These are phyloP conservation scores for Gaeumannomyces sp. DNA, from an alignment of 2,329 filamentous ascomycete genomes.

Conservation along the genomic window DNA sequence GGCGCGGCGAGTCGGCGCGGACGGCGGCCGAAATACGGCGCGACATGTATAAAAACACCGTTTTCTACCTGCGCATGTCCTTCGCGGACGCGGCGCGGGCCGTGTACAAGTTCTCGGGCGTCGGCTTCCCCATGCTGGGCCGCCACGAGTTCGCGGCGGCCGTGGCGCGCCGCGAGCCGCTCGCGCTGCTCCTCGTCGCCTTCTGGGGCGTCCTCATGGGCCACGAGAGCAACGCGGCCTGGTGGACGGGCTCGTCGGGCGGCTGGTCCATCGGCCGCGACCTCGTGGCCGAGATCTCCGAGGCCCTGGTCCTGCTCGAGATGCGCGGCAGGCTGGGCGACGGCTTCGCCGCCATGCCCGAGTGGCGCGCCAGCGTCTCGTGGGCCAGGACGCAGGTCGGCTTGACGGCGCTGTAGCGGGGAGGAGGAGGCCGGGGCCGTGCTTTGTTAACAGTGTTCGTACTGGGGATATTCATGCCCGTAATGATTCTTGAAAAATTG, in stretches of 20 bases:
- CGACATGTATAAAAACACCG: slow-evolving; percentile 10
- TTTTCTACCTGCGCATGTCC: slow-evolving; percentile 8
- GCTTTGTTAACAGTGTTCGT: background rate
- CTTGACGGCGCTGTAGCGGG: background rate
- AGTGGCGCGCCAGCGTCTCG: slow-evolving; percentile 8
- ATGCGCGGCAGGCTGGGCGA: slow-evolving; percentile 9
- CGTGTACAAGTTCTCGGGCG: slow-evolving; percentile 6
- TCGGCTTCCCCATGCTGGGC: slow-evolving; percentile 9
- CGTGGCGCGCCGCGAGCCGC: slow-evolving; percentile 8
- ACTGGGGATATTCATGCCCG: background rate
- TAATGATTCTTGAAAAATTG: no score
- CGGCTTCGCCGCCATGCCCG: slow-evolving; percentile 8
- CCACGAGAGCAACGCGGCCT: slow-evolving; percentile 8
- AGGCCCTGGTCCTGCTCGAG: slow-evolving; percentile 8
- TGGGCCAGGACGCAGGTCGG: slow-evolving; percentile 9
- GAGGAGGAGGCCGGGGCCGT: background rate
- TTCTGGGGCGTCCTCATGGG: slow-evolving; percentile 10
- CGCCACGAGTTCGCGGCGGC: slow-evolving; percentile 7
- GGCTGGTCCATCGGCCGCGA: slow-evolving; percentile 4
- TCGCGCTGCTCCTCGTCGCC: slow-evolving; percentile 7
- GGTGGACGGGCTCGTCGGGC: slow-evolving; percentile 4
- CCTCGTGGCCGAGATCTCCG: slow-evolving; percentile 10
- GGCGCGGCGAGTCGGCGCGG: background rate
- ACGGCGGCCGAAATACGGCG: slow-evolving; percentile 6
- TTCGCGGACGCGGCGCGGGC: slow-evolving; percentile 8